Evolutionary conservation across 1,284 basidiomycete species (phyloP).

Genomic region (Cryptococcus sp.): DNA sequence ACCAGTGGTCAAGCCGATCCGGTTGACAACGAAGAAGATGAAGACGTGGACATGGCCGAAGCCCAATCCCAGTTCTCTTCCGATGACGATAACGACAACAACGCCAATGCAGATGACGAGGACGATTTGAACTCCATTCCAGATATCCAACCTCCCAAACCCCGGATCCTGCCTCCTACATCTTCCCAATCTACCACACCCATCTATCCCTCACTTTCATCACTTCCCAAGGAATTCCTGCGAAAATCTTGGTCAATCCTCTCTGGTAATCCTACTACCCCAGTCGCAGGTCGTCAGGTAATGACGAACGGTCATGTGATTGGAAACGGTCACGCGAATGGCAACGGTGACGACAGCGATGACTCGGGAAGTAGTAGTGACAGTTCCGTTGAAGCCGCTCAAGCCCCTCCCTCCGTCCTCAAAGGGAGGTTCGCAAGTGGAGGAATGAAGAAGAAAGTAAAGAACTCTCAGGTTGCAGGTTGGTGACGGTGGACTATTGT

Average conservation of each 20-base stretch:
- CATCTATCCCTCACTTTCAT: conserved; percentile 11
- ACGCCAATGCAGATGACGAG: conserved; percentile 1
- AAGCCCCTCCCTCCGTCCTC: conserved; percentile 4
- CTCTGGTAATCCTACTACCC: not conserved
- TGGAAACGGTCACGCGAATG: not conserved
- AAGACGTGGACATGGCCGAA: too few species aligned
- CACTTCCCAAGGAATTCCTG: conserved; percentile 10
- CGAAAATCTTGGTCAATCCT: conserved; percentile 4
- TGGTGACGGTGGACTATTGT: not conserved
- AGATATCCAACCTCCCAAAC: conserved; percentile 1
- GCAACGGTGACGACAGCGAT: not conserved
- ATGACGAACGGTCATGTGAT: not conserved
- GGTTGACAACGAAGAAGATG: not conserved
- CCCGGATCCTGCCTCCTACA: not conserved
- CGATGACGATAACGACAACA: not conserved
- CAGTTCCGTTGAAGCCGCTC: conserved; percentile 1
- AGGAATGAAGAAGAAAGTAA: not conserved
- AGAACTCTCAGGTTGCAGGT: not conserved
- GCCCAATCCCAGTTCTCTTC: too few species aligned
- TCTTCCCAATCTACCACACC: conserved; percentile 1
- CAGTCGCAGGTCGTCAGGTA: not conserved
- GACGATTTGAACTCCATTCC: conserved; percentile 1
- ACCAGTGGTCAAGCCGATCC: too few species aligned
- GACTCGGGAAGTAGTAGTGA: conserved; percentile 3
- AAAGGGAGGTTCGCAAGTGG: conserved; percentile 15